Percentiles rank a stretch among this genome's conserved stretches.
phyloP scores from a whole-genome alignment of 116 monocot genomes.

The Phalaenopsis hybrid region DNA sequence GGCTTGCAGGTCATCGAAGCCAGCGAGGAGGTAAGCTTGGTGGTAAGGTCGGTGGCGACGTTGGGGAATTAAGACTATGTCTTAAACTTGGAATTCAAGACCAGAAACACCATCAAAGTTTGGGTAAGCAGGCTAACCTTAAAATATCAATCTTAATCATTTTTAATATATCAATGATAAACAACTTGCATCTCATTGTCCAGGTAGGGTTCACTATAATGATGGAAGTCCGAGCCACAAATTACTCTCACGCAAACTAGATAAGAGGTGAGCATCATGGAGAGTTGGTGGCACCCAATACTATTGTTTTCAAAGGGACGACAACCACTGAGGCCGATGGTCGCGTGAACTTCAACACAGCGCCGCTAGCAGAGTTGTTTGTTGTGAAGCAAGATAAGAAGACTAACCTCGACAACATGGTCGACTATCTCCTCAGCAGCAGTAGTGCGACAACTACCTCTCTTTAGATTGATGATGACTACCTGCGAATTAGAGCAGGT shows the following conservation, averaged over 20 bases:
- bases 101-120: constrained; percentile 43
- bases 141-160: too few relatives aligned
- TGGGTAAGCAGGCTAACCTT: constrained; percentile 26
- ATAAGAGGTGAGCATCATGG: constrained; percentile 34
- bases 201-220: constrained; percentile 45
- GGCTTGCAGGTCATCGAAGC: too few relatives aligned
- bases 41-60: constrained; percentile 49
- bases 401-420: too few relatives aligned
- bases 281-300: constrained; percentile 32
- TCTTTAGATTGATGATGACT: too few relatives aligned
- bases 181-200: too few relatives aligned
- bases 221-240: constrained; percentile 33
- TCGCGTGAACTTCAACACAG: constrained; percentile 8
- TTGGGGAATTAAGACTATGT: constrained; percentile 63
- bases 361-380: constrained; percentile 29
- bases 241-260: constrained; percentile 31
- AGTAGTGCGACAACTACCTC: too few relatives aligned
- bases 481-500: too few relatives aligned
- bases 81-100: constrained; percentile 62
- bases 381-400: constrained; percentile 51
- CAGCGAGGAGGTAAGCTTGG: too few relatives aligned
- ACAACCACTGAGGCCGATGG: constrained; percentile 44
- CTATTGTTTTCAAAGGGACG: constrained; percentile 30
- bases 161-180: too few relatives aligned
- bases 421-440: too few relatives aligned